Percentiles rank a stretch among this genome's conserved stretches.
Conservation (phyloP, 495 filamentous ascomycete genomes). For the Wilcoxina mikolae region DNA sequence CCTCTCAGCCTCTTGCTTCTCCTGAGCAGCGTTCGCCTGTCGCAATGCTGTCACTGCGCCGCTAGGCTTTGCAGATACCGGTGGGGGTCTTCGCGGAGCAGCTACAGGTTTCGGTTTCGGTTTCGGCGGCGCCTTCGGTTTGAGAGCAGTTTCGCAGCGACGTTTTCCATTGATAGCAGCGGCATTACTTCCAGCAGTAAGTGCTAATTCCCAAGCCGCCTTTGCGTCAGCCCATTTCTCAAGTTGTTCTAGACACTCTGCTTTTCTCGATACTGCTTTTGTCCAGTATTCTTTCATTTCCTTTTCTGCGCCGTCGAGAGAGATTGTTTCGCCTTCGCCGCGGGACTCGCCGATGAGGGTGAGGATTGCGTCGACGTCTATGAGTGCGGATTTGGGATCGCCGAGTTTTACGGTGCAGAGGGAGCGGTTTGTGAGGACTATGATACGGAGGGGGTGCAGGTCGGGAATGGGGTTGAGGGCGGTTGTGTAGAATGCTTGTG, state of each 20-base stretch:
- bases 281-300: constrained; percentile 86
- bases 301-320: constrained; percentile 44
- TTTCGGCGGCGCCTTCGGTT: constrained; percentile 38
- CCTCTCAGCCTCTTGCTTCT: constrained; percentile 77
- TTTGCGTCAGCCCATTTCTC: constrained; percentile 83
- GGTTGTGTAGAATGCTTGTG: constrained; percentile 64
- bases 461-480: constrained; percentile 60
- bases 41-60: constrained; percentile 58
- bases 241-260: constrained; percentile 87
- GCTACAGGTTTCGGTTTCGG: constrained; percentile 36
- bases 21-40: constrained; percentile 66
- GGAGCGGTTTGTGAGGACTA: constrained; percentile 81
- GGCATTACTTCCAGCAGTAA: constrained; percentile 69
- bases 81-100: constrained; percentile 27
- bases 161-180: constrained; percentile 75
- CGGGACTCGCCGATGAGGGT: constrained; percentile 60
- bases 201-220: constrained; percentile 61
- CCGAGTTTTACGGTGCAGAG: constrained; percentile 79
- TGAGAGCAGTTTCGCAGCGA: constrained; percentile 72
- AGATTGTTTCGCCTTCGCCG: constrained; percentile 64
- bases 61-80: constrained; percentile 23
- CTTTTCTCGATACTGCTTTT: constrained; percentile 85
- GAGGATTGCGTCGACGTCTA: constrained; percentile 71
- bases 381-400: constrained; percentile 67
- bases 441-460: constrained; percentile 69